These are phyloP conservation scores for Pelargonium fulgidum DNA, from an alignment of 441 rosid species.

Conservation along the genomic window DNA sequence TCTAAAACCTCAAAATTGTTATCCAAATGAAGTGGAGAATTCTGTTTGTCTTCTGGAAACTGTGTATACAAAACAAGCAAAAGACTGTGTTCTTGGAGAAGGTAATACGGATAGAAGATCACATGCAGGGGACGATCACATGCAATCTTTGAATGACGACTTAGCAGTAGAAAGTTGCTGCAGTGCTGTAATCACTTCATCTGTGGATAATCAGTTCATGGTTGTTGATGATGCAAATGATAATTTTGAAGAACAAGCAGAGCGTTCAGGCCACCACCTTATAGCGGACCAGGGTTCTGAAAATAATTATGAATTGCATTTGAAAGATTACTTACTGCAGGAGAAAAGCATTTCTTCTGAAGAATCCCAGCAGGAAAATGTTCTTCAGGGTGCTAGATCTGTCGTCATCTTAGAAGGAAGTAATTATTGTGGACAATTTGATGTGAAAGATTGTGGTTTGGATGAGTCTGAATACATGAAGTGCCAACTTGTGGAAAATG, in stretches of 20 bases:
- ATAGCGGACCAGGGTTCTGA: slow-evolving; percentile 1
- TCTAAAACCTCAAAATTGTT: background rate
- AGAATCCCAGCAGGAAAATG: slow-evolving; percentile 2
- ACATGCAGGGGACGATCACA: background rate
- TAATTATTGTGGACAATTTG: background rate
- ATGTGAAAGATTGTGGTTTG: background rate
- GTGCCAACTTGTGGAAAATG: slow-evolving; percentile 3
- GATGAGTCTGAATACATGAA: background rate
- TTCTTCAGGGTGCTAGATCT: slow-evolving; percentile 6
- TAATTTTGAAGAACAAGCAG: background rate
- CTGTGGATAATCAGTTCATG: slow-evolving; percentile 1
- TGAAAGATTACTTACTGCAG: background rate
- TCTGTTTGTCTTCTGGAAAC: background rate
- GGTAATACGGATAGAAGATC: background rate
- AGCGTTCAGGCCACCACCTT: background rate
- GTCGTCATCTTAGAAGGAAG: background rate
- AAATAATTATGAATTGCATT: background rate
- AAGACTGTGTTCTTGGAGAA: slow-evolving; percentile 2
- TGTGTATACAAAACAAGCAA: background rate
- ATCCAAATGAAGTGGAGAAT: slow-evolving; percentile 3
- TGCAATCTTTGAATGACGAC: background rate
- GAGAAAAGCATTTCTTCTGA: background rate
- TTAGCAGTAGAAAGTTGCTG: slow-evolving; percentile 2
- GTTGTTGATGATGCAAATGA: background rate
- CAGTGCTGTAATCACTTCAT: background rate